Percentiles rank a stretch among this genome's conserved stretches.
These are phyloP conservation scores for Leccinum pellstonianum DNA, from an alignment of 768 basidiomycete genomes.

Conservation along the genomic window DNA sequence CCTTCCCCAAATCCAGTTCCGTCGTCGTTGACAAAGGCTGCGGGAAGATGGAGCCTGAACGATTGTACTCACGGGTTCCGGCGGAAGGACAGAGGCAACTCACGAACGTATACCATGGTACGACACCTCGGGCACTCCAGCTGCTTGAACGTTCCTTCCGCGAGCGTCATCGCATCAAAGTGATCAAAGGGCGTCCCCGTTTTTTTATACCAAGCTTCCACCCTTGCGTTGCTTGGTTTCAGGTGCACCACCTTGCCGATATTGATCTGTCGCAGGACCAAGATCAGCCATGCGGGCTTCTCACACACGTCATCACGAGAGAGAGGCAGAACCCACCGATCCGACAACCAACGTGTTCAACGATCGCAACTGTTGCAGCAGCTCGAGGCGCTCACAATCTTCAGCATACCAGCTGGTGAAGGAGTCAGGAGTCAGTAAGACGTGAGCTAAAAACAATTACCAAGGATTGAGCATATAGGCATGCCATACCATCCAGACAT, in stretches of 20 bases:
- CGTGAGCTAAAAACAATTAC: conserved; percentile 16
- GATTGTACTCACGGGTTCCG: not conserved
- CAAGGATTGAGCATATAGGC: conserved; percentile 40
- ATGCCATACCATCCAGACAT: conserved; percentile 45
- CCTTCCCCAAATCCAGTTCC: conserved; percentile 51
- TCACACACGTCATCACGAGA: not conserved
- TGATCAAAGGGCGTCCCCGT: conserved; percentile 35
- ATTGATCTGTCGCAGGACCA: conserved; percentile 21
- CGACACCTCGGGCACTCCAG: conserved; percentile 39
- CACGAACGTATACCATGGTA: conserved; percentile 30
- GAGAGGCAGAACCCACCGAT: conserved; percentile 22
- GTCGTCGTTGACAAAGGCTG: conserved; percentile 40
- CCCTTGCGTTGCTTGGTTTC: conserved; percentile 18
- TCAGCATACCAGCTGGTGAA: conserved; percentile 31
- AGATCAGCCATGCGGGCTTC: not conserved
- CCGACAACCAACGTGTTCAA: conserved; percentile 30
- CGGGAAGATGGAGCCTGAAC: not conserved
- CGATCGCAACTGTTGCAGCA: conserved; percentile 25
- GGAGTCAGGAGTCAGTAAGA: conserved; percentile 1
- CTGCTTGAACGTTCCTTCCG: conserved; percentile 21
- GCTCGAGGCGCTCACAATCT: conserved; percentile 32
- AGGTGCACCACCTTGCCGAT: conserved; percentile 17
- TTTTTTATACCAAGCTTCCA: conserved; percentile 22
- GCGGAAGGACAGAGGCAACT: conserved; percentile 9
- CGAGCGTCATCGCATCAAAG: conserved; percentile 32